Conservation (phyloP, 202 grass and related monocot genomes). For the Carex arenaria region DNA sequence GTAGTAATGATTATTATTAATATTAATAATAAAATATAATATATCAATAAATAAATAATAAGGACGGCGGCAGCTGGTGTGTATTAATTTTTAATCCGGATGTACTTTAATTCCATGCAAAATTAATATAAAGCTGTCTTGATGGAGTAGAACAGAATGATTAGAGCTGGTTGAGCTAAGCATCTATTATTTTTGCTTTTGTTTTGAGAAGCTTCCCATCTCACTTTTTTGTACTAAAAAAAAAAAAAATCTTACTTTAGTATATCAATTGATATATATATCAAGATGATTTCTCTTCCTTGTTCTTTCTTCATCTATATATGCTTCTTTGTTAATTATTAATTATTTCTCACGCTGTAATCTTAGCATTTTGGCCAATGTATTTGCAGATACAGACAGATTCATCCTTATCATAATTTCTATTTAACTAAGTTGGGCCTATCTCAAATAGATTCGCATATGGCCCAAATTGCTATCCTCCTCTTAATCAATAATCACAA, state of each 20-base stretch:
- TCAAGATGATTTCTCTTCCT: neutral
- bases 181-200: neutral
- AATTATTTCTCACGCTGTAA: neutral
- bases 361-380: neutral
- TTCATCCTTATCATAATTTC: too few relatives aligned
- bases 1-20: too few relatives aligned
- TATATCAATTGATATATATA: neutral
- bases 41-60: neutral
- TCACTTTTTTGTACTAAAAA: neutral
- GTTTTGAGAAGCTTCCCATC: neutral
- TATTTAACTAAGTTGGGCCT: too few relatives aligned
- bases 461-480: too few relatives aligned
- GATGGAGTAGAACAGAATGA: neutral
- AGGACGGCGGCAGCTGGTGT: neutral
- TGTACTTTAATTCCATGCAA: neutral
- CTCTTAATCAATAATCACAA: too few relatives aligned
- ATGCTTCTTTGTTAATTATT: neutral
- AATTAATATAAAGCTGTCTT: slow-evolving; percentile 4
- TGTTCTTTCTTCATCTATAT: neutral
- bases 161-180: neutral
- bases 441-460: too few relatives aligned
- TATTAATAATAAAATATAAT: neutral
- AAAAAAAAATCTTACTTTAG: neutral
- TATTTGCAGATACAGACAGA: too few relatives aligned
- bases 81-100: neutral